These are phyloP conservation scores for Fusarium globosum DNA, from an alignment of 2,329 filamentous ascomycete genomes.

Conservation along the genomic window DNA sequence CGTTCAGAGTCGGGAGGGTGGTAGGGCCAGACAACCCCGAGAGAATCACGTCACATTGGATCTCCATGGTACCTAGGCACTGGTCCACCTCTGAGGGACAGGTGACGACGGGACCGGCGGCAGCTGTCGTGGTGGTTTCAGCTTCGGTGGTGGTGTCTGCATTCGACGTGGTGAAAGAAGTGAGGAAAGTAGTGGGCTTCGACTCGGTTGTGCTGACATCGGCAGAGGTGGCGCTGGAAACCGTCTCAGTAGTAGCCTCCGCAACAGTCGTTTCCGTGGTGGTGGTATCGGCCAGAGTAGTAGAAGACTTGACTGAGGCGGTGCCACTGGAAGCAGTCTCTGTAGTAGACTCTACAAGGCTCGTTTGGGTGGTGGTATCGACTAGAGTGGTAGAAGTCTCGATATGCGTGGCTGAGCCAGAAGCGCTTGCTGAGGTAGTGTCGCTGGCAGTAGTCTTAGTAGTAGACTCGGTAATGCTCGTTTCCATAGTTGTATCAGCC, in stretches of 20 bases:
- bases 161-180: not conserved
- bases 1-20: too few relatives aligned
- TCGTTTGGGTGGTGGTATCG: not conserved
- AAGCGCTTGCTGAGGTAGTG: not conserved
- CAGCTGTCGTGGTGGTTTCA: not conserved
- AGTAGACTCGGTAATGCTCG: not conserved
- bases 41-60: not conserved
- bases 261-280: not conserved
- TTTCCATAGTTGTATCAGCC: rapidly evolving
- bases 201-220: not conserved
- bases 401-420: rapidly evolving
- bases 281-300: not conserved
- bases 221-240: not conserved
- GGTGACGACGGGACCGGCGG: rapidly evolving
- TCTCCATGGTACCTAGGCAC: not conserved
- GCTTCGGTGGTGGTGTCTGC: not conserved
- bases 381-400: not conserved
- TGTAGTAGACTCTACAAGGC: not conserved
- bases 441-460: not conserved
- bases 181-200: not conserved
- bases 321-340: too few relatives aligned
- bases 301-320: not conserved
- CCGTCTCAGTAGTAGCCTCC: not conserved
- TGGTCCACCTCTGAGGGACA: not conserved
- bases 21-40: too few relatives aligned